Evolutionary conservation across 2,329 filamentous ascomycete genomes (phyloP).

Genomic region (Botrytis cinerea): DNA sequence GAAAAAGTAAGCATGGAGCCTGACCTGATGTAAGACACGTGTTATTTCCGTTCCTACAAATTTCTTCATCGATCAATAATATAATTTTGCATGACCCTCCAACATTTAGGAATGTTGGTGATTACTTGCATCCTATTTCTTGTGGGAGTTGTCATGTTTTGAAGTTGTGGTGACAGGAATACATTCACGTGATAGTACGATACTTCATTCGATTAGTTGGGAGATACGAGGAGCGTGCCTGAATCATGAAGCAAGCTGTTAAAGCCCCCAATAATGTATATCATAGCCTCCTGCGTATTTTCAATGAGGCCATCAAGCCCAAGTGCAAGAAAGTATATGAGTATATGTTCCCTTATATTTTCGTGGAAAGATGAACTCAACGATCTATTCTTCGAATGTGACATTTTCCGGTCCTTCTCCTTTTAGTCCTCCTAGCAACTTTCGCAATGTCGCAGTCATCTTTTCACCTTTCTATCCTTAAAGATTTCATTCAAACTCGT

Average conservation of each 20-base stretch:
- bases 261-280: not conserved
- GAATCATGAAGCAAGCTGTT: not conserved
- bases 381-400: not conserved
- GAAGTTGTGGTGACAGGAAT: not conserved
- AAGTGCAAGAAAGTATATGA: not conserved
- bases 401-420: not conserved
- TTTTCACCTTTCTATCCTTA: not conserved
- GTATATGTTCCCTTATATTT: not conserved
- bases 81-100: not conserved
- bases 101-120: not conserved
- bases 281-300: not conserved
- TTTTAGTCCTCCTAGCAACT: not conserved
- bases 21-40: constrained; percentile 17
- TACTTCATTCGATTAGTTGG: not conserved
- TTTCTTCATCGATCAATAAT: not conserved
- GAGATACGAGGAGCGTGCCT: not conserved
- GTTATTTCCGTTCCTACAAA: not conserved
- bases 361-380: not conserved
- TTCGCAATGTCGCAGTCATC: not conserved
- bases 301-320: too few species aligned
- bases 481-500: constrained; percentile 2
- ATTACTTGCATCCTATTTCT: not conserved
- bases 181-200: not conserved
- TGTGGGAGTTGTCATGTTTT: not conserved
- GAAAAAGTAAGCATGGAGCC: constrained; percentile 20